Conservation (phyloP, 371 early-diverging fungal species). For the Mortierella sp. region DNA sequence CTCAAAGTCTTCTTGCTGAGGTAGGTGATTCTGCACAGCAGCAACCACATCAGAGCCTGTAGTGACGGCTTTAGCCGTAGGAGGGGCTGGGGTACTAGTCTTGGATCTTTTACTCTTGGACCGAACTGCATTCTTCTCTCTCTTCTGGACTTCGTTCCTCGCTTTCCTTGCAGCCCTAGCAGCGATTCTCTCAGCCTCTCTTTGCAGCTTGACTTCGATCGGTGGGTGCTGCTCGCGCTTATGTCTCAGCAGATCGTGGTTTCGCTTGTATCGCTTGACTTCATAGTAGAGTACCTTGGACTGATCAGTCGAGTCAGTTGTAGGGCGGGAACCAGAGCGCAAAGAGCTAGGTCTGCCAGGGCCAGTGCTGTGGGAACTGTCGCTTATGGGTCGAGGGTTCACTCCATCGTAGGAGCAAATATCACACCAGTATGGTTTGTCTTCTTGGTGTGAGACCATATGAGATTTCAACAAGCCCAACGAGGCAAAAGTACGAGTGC, state of each 20-base stretch:
- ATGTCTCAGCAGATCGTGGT: conserved; percentile 48
- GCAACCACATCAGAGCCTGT: not conserved
- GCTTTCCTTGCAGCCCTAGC: conserved; percentile 5
- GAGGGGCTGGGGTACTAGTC: not conserved
- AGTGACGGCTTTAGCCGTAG: not conserved
- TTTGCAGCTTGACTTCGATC: conserved; percentile 18
- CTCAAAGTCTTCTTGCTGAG: not conserved
- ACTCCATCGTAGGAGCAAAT: conserved; percentile 32
- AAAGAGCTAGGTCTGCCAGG: not conserved
- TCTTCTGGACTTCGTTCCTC: not conserved
- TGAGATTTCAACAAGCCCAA: conserved; percentile 38
- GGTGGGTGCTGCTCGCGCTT: conserved; percentile 52
- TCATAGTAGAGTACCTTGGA: not conserved
- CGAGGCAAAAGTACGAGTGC: conserved; percentile 16
- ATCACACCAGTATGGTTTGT: conserved; percentile 40
- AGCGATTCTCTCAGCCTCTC: conserved; percentile 7
- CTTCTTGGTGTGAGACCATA: conserved; percentile 33
- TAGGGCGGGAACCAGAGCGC: not conserved
- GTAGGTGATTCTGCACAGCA: not conserved
- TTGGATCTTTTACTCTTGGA: not conserved
- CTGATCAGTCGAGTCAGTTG: not conserved
- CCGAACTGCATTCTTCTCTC: not conserved
- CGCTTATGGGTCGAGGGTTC: conserved; percentile 1
- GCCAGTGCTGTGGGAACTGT: not conserved
- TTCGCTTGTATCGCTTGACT: conserved; percentile 48